A percentile compares a stretch with the other conserved stretches of the same genome.
These are phyloP conservation scores for Leccinum fibrillosum DNA, from an alignment of 768 basidiomycete species.

Conservation along the genomic window DNA sequence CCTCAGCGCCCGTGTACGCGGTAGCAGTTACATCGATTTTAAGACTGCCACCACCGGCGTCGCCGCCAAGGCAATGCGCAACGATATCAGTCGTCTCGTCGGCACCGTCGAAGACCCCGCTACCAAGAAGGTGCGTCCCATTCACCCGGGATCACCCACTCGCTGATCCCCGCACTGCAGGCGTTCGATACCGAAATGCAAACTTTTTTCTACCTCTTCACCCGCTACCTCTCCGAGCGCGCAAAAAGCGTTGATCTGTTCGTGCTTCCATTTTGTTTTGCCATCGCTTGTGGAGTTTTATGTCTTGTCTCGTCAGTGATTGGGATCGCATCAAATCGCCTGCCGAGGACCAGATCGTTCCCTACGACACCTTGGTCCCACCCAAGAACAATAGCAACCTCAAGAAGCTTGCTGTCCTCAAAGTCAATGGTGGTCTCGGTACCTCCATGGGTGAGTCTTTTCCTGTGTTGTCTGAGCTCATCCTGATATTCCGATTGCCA, in stretches of 20 bases:
- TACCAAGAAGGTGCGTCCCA: slow-evolving; percentile 69
- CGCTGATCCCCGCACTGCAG: slow-evolving; percentile 35
- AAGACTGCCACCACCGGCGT: slow-evolving; percentile 96
- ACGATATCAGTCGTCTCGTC: slow-evolving; percentile 95
- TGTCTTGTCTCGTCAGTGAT: slow-evolving; percentile 21
- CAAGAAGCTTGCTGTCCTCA: slow-evolving; percentile 71
- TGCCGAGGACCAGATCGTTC: slow-evolving; percentile 57
- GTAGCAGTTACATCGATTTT: slow-evolving; percentile 87
- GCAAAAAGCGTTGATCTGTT: slow-evolving; percentile 69
- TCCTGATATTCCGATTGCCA: slow-evolving; percentile 13
- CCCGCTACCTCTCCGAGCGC: slow-evolving; percentile 71
- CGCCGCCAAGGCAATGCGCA: slow-evolving; percentile 95
- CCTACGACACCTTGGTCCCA: slow-evolving; percentile 50
- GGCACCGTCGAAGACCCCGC: slow-evolving; percentile 73
- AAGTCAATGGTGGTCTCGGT: slow-evolving; percentile 75
- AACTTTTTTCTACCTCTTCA: slow-evolving; percentile 79
- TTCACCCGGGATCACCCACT: slow-evolving; percentile 1
- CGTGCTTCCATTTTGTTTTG: slow-evolving; percentile 31
- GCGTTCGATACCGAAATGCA: slow-evolving; percentile 82
- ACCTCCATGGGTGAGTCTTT: slow-evolving; percentile 52
- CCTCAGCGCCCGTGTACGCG: slow-evolving; percentile 69
- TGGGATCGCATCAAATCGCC: slow-evolving; percentile 58
- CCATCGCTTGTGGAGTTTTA: neutral
- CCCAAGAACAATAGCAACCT: slow-evolving; percentile 48
- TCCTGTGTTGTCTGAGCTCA: neutral